phyloP scores from a whole-genome alignment of 2,329 filamentous ascomycete genomes.

The Anisogramma anomala region DNA sequence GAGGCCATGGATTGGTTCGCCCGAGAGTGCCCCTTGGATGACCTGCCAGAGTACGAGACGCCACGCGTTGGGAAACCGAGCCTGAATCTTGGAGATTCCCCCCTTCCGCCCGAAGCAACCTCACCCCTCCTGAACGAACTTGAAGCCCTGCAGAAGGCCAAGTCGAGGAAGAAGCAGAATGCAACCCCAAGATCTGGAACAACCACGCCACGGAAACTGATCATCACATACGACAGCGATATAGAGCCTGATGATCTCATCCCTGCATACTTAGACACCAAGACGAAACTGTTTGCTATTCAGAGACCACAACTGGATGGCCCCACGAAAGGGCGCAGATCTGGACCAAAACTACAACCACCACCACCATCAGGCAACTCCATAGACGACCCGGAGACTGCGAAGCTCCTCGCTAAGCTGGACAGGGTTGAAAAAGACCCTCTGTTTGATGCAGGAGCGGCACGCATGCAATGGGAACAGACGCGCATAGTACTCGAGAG shows the following conservation, averaged over 20 bases:
- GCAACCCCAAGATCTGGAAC: conserved; percentile 21
- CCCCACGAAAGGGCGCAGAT: conserved; percentile 26
- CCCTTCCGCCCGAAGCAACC: conserved; percentile 36
- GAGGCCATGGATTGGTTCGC: conserved; percentile 86
- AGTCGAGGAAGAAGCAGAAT: conserved; percentile 25
- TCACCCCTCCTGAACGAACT: conserved; percentile 34
- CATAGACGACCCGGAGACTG: conserved; percentile 36
- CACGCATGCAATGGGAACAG: conserved; percentile 53
- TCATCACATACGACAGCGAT: conserved; percentile 51
- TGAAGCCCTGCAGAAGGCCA: conserved; percentile 21
- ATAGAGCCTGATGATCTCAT: conserved; percentile 66
- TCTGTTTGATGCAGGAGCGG: conserved; percentile 57
- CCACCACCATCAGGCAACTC: conserved; percentile 5
- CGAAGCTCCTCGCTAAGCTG: conserved; percentile 62
- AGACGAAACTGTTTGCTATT: conserved; percentile 52
- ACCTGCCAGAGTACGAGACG: conserved; percentile 61
- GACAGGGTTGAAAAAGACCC: conserved; percentile 66
- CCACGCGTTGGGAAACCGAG: conserved; percentile 25
- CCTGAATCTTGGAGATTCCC: conserved; percentile 35
- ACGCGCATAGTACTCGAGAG: conserved; percentile 49
- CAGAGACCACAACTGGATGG: conserved; percentile 41
- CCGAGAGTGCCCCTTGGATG: conserved; percentile 56
- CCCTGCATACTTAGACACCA: conserved; percentile 65
- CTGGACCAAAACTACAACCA: conserved; percentile 17
- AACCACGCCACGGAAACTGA: conserved; percentile 29